Base-by-base conservation (phyloP, 1,284 basidiomycete genomes). In the Paramarasmius palmivorus region DNA sequence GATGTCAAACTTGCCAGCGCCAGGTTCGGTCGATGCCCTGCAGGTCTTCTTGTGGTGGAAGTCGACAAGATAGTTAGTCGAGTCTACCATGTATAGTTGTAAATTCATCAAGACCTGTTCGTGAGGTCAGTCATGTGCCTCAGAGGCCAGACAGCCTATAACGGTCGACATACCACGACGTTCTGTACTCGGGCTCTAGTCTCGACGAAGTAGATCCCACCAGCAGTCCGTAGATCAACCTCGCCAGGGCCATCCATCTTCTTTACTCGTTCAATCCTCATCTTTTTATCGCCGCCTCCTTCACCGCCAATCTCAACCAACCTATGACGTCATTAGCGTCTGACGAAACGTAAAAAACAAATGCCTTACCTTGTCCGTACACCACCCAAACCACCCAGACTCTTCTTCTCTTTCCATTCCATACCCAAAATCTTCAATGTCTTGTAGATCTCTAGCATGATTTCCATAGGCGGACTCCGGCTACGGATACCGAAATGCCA, bases 401-500 rank as follows among this genome's bases (percentile, higher is more conserved):
- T 82, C 60, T 77, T 78, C 75, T 91, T 92, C 75, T 90, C 86
- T 68, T 90, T 89, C 95, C 96, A 99, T 71, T 99, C 94, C 93
- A 99, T 98, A 17, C 92, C 93, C n/a, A 99, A 77, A 53, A 86
- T 78, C 71, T 92, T 90, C 53, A 99, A 74, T 50, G 95, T 97
- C 57, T 93, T 80, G 74, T 99, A 99, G 54, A 99, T 97, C 78
- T 98, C 96, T 22, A 98, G 76, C 95, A 99, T 98, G 41, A 99
- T 96, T 70, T 98, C 96, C 93, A 98, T 97, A 19, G 96, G 96
- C 41, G 95, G 94, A 55, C 90, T 94, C 53, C 95, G 82, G 60
- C 92, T 95, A 35, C 96, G 83, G 41, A 99, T 99, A 4, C 97
- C 96, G 67, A 98, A 99, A 70, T 99, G 97, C 97, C 97, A 99